These are phyloP conservation scores for Penicillium sp. DNA, from an alignment of 2,329 filamentous ascomycete genomes.

Conservation along the genomic window DNA sequence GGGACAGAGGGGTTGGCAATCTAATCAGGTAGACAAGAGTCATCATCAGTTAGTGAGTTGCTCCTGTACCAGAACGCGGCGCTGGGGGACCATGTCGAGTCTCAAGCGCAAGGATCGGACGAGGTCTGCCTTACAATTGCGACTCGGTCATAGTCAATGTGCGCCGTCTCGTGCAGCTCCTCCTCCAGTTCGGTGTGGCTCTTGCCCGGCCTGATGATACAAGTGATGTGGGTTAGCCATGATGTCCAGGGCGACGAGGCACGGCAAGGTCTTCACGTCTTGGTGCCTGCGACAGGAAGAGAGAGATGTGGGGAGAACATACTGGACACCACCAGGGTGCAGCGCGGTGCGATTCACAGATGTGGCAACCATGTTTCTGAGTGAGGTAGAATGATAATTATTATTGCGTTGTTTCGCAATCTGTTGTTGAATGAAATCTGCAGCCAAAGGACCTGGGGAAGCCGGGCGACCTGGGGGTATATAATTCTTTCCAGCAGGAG, in stretches of 20 bases:
- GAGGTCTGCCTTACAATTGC: slow-evolving; percentile 67
- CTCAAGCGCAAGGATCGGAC: slow-evolving; percentile 3
- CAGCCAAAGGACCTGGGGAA: slow-evolving; percentile 45
- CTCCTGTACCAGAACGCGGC: not conserved
- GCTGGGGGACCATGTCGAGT: slow-evolving; percentile 8
- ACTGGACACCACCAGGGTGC: slow-evolving; percentile 86
- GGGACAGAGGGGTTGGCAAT: slow-evolving; percentile 90
- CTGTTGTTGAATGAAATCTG: slow-evolving; percentile 54
- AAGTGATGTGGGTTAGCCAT: slow-evolving; percentile 11
- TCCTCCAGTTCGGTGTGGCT: slow-evolving; percentile 97
- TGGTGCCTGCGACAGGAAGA: slow-evolving; percentile 8
- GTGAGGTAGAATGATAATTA: slow-evolving; percentile 55
- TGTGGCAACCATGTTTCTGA: slow-evolving; percentile 47
- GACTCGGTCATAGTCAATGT: slow-evolving; percentile 98
- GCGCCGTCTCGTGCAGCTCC: slow-evolving; percentile 92
- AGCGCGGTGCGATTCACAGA: slow-evolving; percentile 85
- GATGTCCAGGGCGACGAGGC: slow-evolving; percentile 4
- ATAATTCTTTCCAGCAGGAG: slow-evolving; percentile 37
- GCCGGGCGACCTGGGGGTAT: slow-evolving; percentile 39
- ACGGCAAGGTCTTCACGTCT: not conserved
- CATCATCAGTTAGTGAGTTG: slow-evolving; percentile 2
- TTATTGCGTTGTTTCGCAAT: slow-evolving; percentile 52
- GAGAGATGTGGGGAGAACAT: slow-evolving; percentile 41
- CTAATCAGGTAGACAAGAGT: slow-evolving; percentile 36
- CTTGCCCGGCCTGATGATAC: slow-evolving; percentile 58